Percentiles rank a stretch among this genome's conserved stretches.
phyloP scores from a whole-genome alignment of 495 filamentous ascomycete species.

The Aspergillus sclerotiicarbonarius region DNA sequence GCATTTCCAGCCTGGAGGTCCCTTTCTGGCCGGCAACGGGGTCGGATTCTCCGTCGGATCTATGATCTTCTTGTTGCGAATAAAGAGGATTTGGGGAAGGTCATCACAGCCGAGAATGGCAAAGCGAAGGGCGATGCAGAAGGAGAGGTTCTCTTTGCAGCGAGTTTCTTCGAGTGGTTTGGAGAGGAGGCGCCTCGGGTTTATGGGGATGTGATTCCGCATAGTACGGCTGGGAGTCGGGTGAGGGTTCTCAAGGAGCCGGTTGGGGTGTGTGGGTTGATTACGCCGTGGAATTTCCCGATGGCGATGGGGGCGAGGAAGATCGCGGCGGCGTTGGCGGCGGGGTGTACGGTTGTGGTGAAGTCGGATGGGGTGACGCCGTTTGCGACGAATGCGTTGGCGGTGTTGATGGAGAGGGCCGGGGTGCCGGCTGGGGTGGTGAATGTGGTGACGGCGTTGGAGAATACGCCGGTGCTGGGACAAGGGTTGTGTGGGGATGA shows the following conservation, averaged over 20 bases:
- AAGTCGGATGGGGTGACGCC: constrained; percentile 50
- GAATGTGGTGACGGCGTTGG: constrained; percentile 55
- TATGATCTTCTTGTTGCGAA: constrained; percentile 34
- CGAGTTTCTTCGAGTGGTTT: constrained; percentile 52
- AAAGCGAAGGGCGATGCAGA: constrained; percentile 46
- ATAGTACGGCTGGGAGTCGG: constrained; percentile 32
- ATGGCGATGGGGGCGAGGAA: constrained; percentile 60
- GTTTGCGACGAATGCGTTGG: constrained; percentile 53
- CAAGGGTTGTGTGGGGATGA: constrained; percentile 54
- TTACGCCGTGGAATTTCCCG: constrained; percentile 45
- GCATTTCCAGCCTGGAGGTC: background rate
- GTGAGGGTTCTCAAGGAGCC: constrained; percentile 51
- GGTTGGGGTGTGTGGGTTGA: constrained; percentile 40
- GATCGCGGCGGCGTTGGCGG: constrained; percentile 58
- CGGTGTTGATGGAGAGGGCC: constrained; percentile 55
- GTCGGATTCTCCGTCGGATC: constrained; percentile 21
- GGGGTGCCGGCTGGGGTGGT: constrained; percentile 60
- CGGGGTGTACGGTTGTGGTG: constrained; percentile 58
- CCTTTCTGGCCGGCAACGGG: constrained; percentile 13
- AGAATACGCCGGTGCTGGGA: constrained; percentile 56
- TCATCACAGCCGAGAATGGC: constrained; percentile 49
- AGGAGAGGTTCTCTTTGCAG: constrained; percentile 47
- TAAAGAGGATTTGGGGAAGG: constrained; percentile 42
- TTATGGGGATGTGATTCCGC: constrained; percentile 37
- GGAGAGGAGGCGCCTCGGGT: constrained; percentile 50